Evolutionary conservation across 768 basidiomycete species (phyloP), one percentile per base, ranked within the genome.

Genomic region (Multifurca ochricompacta): DNA sequence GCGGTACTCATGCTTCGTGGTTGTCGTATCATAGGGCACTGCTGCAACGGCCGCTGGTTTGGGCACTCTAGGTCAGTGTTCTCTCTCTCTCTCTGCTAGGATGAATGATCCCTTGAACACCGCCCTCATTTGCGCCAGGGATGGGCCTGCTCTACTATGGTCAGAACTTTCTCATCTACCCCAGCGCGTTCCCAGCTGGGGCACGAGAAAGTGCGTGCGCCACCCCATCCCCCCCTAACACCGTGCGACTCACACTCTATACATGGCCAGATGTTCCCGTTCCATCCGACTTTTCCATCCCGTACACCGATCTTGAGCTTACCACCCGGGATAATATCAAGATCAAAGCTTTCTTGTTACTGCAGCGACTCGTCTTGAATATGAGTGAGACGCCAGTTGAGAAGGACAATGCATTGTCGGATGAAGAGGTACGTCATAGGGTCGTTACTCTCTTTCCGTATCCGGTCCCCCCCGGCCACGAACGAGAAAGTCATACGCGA

Each of bases 121-220:
- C 18, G 28, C 9, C 6, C 32, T 42, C 35, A 53, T 6, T 16
- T 21, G 21, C 8, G 2, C 19, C 60, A 88, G 87, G 82, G 54
- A 78, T 77, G 46, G 83, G 86, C 9, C 74, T 93, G 32, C 76
- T 91, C 16, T 92, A 87, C 69, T 85, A 87, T 60, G 90, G 87
- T 27, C 93, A 97, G 67, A 86, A 84, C 65, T 85, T 79, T 61
- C 74, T 97, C 48, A 94, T 97, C 66, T 97, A 95, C 67, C 93
- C 93, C 1, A 84, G 90, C 16, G 83, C 85, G 7, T 84, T 79
- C 44, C 83, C 89, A 51, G 78, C 82, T 4, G 91, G 91, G 1
- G 91, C 91, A 23, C 74, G 92, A 44, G 83, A 74, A 63, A 78
- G 91, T 89, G 54, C 55, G 72, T 55, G 5, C 6, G 14, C 8